Evolutionary conservation across 2,329 filamentous ascomycete species (phyloP).

Genomic region (Beauveria caledonica): DNA sequence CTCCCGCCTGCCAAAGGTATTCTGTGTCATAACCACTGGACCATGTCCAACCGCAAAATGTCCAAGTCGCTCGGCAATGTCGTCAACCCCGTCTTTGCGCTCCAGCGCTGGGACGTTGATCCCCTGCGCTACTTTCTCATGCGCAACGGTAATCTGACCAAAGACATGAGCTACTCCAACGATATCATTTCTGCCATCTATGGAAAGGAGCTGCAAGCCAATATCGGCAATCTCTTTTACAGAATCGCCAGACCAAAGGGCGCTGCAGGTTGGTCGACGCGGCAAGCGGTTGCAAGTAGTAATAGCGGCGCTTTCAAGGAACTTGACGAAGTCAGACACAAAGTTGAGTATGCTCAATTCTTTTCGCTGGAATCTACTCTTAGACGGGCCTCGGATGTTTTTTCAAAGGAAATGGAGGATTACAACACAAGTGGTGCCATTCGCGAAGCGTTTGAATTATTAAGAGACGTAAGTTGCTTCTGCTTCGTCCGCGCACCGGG

Average conservation of each 20-base stretch:
- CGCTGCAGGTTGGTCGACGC: slow-evolving; percentile 50
- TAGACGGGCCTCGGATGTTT: slow-evolving; percentile 15
- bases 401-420: slow-evolving; percentile 50
- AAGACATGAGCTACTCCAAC: slow-evolving; percentile 85
- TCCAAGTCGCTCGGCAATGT: slow-evolving; percentile 93
- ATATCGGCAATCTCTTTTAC: slow-evolving; percentile 71
- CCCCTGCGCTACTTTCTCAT: slow-evolving; percentile 84
- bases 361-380: slow-evolving; percentile 22
- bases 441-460: slow-evolving; percentile 51
- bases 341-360: slow-evolving; percentile 10
- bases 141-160: slow-evolving; percentile 64
- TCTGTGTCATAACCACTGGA: slow-evolving; percentile 92
- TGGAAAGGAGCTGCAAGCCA: slow-evolving; percentile 67
- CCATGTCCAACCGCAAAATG: slow-evolving; percentile 87
- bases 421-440: slow-evolving; percentile 60
- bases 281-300: slow-evolving; percentile 41
- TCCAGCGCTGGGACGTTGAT: slow-evolving; percentile 83
- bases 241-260: slow-evolving; percentile 60
- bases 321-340: background rate
- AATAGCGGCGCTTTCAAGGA: slow-evolving; percentile 19
- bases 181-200: slow-evolving; percentile 65
- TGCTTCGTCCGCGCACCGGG: background rate
- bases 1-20: slow-evolving; percentile 72
- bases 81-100: slow-evolving; percentile 85
- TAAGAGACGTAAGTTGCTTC: slow-evolving; percentile 43